A percentile compares a stretch with the other conserved stretches of the same genome.
phyloP scores from a whole-genome alignment of 805 yeast genomes.

The Kluyveromyces siamensis region DNA sequence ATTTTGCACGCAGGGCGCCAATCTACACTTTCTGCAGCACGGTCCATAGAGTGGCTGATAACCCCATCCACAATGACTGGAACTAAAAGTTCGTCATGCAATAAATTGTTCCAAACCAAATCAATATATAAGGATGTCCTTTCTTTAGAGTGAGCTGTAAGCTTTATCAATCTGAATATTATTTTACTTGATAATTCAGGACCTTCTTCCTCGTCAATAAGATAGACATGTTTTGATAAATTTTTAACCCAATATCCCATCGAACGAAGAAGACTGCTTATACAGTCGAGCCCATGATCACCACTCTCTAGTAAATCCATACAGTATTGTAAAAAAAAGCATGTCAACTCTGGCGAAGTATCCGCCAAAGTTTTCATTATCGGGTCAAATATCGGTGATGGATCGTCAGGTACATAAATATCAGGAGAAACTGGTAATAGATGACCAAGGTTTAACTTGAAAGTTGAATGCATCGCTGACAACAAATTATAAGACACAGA shows the following conservation, averaged over 20 bases:
- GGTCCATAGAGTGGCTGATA: constrained; percentile 63
- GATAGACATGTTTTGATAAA: constrained; percentile 47
- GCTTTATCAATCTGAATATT: constrained; percentile 51
- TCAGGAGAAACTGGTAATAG: constrained; percentile 46
- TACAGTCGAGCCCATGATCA: constrained; percentile 13
- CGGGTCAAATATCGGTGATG: constrained; percentile 48
- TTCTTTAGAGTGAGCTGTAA: constrained; percentile 41
- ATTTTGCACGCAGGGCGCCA: constrained; percentile 57
- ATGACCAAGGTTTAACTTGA: constrained; percentile 51
- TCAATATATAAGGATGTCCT: constrained; percentile 47
- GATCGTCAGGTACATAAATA: constrained; percentile 60
- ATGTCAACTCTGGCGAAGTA: constrained; percentile 50
- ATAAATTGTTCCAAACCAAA: constrained; percentile 59
- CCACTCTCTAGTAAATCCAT: constrained; percentile 19
- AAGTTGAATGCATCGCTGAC: constrained; percentile 51
- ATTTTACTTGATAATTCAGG: constrained; percentile 50
- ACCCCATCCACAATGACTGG: constrained; percentile 62
- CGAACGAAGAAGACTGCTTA: constrained; percentile 18
- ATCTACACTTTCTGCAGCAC: constrained; percentile 63
- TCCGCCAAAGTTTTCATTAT: constrained; percentile 50
- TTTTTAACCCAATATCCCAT: constrained; percentile 70
- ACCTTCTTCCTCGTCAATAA: constrained; percentile 48
- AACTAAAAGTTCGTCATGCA: constrained; percentile 50
- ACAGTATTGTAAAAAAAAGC: constrained; percentile 36
- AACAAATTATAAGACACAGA: constrained; percentile 54